Percentiles rank a stretch among this genome's conserved stretches.
Evolutionary conservation across 1,284 basidiomycete species (phyloP).

Genomic region (Rugosomyces carneus): DNA sequence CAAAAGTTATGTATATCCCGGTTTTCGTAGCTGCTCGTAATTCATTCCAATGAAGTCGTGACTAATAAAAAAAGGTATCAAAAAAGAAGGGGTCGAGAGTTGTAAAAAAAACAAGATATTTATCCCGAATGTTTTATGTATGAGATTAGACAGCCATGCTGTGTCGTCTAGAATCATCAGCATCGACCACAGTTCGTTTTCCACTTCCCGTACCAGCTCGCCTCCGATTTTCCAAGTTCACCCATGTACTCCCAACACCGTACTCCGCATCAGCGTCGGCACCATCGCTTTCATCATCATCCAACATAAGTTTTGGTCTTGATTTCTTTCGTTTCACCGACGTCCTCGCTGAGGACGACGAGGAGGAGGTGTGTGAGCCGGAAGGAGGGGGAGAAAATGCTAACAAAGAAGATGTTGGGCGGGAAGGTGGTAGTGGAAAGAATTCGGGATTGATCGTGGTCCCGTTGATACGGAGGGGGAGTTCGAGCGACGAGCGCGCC

Average conservation of each 20-base stretch:
- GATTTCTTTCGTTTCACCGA: slow-evolving; percentile 48
- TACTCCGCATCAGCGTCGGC: slow-evolving; percentile 63
- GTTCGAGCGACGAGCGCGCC: slow-evolving; percentile 24
- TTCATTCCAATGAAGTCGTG: slow-evolving; percentile 3
- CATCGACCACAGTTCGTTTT: slow-evolving; percentile 5
- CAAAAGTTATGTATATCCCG: slow-evolving; percentile 10
- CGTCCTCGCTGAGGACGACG: slow-evolving; percentile 17
- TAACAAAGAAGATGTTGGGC: slow-evolving; percentile 25
- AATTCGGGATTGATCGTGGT: slow-evolving; percentile 25
- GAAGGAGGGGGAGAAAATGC: slow-evolving; percentile 27
- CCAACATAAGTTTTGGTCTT: slow-evolving; percentile 34
- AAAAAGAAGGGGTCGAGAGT: not conserved
- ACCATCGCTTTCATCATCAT: slow-evolving; percentile 55
- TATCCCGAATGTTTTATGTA: not conserved
- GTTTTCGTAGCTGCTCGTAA: slow-evolving; percentile 1
- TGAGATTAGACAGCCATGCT: slow-evolving; percentile 19
- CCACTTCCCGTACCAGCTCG: slow-evolving; percentile 21
- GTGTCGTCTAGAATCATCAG: slow-evolving; percentile 18
- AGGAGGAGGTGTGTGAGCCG: slow-evolving; percentile 12
- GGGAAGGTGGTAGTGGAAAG: slow-evolving; percentile 29
- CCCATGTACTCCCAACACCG: slow-evolving; percentile 36
- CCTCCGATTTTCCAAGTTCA: slow-evolving; percentile 54
- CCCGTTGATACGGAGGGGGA: slow-evolving; percentile 20
- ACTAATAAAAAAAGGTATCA: slow-evolving; percentile 12
- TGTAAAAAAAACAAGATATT: not conserved